A percentile compares a stretch with the other conserved stretches of the same genome.
phyloP scores from a whole-genome alignment of 2,329 filamentous ascomycete species.

The Talaromyces sp. region DNA sequence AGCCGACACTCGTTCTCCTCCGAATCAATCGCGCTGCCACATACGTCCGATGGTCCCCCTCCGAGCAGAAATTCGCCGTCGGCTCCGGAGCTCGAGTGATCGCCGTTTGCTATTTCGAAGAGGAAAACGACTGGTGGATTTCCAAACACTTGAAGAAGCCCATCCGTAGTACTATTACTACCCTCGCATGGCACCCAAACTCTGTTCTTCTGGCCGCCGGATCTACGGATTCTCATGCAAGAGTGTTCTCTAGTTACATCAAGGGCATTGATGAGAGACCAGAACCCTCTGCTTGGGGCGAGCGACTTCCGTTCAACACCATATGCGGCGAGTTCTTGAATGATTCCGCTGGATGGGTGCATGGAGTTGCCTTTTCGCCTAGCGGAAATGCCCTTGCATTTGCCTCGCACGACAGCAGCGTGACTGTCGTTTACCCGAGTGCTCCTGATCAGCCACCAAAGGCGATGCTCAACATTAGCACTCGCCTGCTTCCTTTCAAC shows the following conservation, averaged over 20 bases:
- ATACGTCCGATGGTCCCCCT: conserved; percentile 95
- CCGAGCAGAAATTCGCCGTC: conserved; percentile 95
- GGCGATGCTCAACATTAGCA: conserved; percentile 86
- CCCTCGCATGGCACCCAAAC: conserved; percentile 95
- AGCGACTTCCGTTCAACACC: conserved; percentile 94
- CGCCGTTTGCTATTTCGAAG: conserved; percentile 96
- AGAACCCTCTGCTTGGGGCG: conserved; percentile 86
- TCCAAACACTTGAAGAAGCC: conserved; percentile 99
- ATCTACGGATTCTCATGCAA: conserved; percentile 93
- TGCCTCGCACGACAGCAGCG: conserved; percentile 89
- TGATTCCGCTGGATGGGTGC: conserved; percentile 94
- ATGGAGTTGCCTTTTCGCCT: conserved; percentile 88
- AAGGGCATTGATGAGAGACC: conserved; percentile 89
- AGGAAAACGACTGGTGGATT: conserved; percentile 99
- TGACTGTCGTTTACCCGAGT: conserved; percentile 93
- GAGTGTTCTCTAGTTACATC: conserved; percentile 93
- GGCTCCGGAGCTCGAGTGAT: conserved; percentile 94
- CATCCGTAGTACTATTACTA: conserved; percentile 94
- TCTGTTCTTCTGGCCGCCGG: conserved; percentile 91
- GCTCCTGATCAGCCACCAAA: conserved; percentile 85
- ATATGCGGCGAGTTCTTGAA: conserved; percentile 96
- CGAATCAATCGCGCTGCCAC: conserved; percentile 96
- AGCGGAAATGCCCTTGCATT: conserved; percentile 92
- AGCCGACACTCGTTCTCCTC: conserved; percentile 92
- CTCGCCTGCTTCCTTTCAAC: conserved; percentile 87